Base-by-base conservation (phyloP, 257 asterid genomes). In the Solanum rostratum region DNA sequence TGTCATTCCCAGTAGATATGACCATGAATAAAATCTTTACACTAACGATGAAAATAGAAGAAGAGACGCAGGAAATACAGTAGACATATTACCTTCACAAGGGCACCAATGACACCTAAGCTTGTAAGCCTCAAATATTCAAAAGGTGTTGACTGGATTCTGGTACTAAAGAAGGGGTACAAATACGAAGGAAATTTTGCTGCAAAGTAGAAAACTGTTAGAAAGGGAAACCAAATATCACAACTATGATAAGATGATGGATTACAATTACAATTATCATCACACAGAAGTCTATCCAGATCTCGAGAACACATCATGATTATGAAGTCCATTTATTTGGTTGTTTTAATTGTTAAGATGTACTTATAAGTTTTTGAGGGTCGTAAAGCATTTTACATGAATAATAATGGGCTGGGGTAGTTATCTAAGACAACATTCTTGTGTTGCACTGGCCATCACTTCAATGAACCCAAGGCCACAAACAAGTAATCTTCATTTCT, bases 91-190 rank as follows among this genome's bases (percentile, higher is more conserved):
- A 90, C 93, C 91, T 88, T 88, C 87, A 88, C 84, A 39, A 90
- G 87, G 83, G 89, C 88, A 83, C 88, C 86, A 43, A 90, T 85
- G 88, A 89, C 88, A 59, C 90, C 90, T 83, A 88, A 62, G 84
- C 87, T 83, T 33, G 89, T 41, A 80, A 86, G 89, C 87, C 87
- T 90, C 59, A 89, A 76, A 74, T 74, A 78, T 83, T 87, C 91
- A 69, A 85, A 87, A 33, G 89, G 88, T 73, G 63, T 83, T 37
- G 87, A 81, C 52, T 79, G 63, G 86, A 84, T 85, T 73, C 41
- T 84, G 55, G 74, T 83, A 60, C 37, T 63, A 59, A 88, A 87
- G 70, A 90, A 87, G 1, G 73, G 54, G 24, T 83, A 79, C 83
- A 90, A 18, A 84, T 87, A 90, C 41, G 57, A 33, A 39, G 89